Evolutionary conservation across 345 rosid species (phyloP).

Genomic region (Boechera stricta): DNA sequence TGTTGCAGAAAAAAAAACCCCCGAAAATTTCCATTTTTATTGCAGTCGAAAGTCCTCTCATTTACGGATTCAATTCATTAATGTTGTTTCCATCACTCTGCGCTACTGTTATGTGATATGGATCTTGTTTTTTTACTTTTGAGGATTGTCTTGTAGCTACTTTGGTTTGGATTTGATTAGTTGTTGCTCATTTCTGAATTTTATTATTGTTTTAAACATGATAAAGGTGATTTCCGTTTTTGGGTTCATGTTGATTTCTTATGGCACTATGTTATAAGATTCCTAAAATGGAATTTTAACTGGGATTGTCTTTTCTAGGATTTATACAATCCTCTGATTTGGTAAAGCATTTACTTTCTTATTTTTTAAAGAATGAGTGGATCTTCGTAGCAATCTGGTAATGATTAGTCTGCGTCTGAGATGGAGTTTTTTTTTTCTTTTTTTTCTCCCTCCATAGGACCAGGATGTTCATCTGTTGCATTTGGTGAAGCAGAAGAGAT

Average conservation of each 20-base stretch:
- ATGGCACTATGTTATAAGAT: conserved; percentile 4
- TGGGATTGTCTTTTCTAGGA: neutral
- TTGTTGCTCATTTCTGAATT: neutral
- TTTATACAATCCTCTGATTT: neutral
- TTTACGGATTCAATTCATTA: neutral
- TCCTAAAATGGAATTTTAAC: neutral
- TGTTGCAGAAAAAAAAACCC: neutral
- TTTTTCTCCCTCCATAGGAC: conserved; percentile 55
- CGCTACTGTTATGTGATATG: conserved; percentile 14
- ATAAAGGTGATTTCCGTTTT: conserved; percentile 15
- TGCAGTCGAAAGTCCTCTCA: neutral
- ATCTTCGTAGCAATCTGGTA: conserved; percentile 20
- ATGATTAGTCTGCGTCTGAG: conserved; percentile 5
- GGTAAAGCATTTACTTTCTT: conserved; percentile 1
- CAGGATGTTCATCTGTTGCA: conserved; percentile 95
- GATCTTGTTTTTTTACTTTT: conserved; percentile 14
- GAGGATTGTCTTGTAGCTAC: conserved; percentile 9
- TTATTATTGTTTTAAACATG: conserved; percentile 16
- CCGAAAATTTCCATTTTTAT: neutral
- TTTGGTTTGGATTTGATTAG: conserved; percentile 11
- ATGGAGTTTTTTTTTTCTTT: neutral
- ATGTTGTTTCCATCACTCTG: neutral
- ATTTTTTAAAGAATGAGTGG: neutral
- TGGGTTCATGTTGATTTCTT: conserved; percentile 12
- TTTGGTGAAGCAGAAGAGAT: conserved; percentile 92